phyloP scores from a whole-genome alignment of 768 basidiomycete species.

The Boletus subcaerulescens region DNA sequence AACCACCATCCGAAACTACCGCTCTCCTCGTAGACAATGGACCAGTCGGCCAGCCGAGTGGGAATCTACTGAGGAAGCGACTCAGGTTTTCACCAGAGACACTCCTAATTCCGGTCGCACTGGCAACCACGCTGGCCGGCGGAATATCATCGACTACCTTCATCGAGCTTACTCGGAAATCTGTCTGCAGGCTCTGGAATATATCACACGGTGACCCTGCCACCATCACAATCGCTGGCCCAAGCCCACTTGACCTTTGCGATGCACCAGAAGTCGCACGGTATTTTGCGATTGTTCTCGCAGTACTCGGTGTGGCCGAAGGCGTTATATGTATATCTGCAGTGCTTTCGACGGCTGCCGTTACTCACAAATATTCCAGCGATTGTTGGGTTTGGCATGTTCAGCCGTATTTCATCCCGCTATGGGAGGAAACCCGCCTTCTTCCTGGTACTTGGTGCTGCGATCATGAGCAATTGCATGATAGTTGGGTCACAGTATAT shows the following conservation, averaged over 20 bases:
- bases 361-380: constrained; percentile 15
- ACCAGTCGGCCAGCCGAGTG: background rate
- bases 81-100: constrained; percentile 11
- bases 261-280: constrained; percentile 18
- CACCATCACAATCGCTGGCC: constrained; percentile 6
- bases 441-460: constrained; percentile 5
- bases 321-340: constrained; percentile 22
- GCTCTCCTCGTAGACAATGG: constrained; percentile 7
- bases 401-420: constrained; percentile 24
- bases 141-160: constrained; percentile 26
- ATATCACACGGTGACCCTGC: constrained; percentile 4
- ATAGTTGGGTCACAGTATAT: constrained; percentile 17
- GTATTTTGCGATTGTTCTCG: constrained; percentile 20
- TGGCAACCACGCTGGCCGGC: constrained; percentile 21
- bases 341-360: background rate
- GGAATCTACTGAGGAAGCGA: background rate
- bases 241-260: constrained; percentile 16
- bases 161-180: constrained; percentile 23
- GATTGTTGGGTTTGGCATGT: constrained; percentile 21
- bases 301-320: constrained; percentile 12
- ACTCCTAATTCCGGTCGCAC: constrained; percentile 27
- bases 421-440: constrained; percentile 28
- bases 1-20: constrained; percentile 6
- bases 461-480: constrained; percentile 9
- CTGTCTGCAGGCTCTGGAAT: constrained; percentile 28